Conservation (phyloP, 805 yeast genomes). For the Wickerhamomyces bisporus region DNA sequence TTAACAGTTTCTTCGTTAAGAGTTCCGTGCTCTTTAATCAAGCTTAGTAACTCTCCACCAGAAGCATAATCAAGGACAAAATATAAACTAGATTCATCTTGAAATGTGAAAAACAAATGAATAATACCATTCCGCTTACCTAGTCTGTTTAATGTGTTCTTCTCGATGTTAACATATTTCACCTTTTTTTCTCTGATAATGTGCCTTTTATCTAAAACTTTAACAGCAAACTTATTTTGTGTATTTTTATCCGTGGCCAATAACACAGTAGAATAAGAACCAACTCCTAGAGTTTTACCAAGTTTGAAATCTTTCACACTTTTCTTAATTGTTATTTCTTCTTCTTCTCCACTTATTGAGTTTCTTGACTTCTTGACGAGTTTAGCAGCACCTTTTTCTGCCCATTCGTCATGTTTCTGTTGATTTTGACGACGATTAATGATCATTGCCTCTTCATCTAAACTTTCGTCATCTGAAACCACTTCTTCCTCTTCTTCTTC, state of each 20-base stretch:
- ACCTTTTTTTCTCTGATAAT: conserved; percentile 79
- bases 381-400: conserved; percentile 55
- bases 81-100: conserved; percentile 67
- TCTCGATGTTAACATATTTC: conserved; percentile 79
- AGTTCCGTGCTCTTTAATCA: conserved; percentile 66
- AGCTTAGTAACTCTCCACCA: conserved; percentile 66
- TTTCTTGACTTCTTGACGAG: conserved; percentile 40
- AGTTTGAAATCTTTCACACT: conserved; percentile 83
- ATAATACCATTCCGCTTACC: conserved; percentile 58
- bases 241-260: conserved; percentile 80
- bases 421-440: background rate
- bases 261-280: conserved; percentile 90
- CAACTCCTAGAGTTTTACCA: conserved; percentile 88
- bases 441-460: background rate
- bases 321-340: conserved; percentile 45
- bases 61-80: conserved; percentile 77
- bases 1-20: conserved; percentile 63
- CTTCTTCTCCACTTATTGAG: conserved; percentile 41
- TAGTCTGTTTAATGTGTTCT: conserved; percentile 69
- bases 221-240: conserved; percentile 71
- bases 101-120: conserved; percentile 71
- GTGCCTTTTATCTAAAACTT: conserved; percentile 70
- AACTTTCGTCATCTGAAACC: background rate
- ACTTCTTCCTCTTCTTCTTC: background rate
- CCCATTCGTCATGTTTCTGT: conserved; percentile 41